Conservation (phyloP, 805 yeast species). For the Phaffomyces opuntiae region DNA sequence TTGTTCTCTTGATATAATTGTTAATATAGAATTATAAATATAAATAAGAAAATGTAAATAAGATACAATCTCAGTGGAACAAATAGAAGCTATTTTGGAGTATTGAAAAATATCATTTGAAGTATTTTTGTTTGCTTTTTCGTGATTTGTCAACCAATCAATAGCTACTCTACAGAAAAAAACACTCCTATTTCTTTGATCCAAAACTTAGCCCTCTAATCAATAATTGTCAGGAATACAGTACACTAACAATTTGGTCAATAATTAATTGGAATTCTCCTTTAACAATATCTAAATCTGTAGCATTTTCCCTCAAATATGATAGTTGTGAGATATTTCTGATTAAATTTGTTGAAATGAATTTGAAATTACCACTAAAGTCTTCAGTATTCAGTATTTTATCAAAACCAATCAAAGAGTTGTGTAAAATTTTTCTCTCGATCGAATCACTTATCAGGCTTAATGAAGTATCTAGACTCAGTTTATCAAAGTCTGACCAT, state of each 20-base stretch:
- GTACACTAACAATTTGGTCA: too few relatives aligned
- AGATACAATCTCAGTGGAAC: too few relatives aligned
- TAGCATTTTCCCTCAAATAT: slow-evolving; percentile 9
- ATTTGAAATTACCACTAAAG: slow-evolving; percentile 19
- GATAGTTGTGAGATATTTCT: slow-evolving; percentile 10
- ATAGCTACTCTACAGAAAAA: too few relatives aligned
- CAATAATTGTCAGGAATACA: too few relatives aligned
- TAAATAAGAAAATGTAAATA: too few relatives aligned
- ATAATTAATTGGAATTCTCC: slow-evolving; percentile 14
- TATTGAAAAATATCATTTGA: too few relatives aligned
- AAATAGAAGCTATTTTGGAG: too few relatives aligned
- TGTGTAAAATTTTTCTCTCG: slow-evolving; percentile 47
- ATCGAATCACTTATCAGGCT: slow-evolving; percentile 38
- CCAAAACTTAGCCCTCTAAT: too few relatives aligned
- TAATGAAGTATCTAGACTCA: slow-evolving; percentile 34
- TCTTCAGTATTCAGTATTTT: slow-evolving; percentile 28
- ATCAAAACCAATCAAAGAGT: slow-evolving; percentile 51
- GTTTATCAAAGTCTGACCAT: slow-evolving; percentile 45
- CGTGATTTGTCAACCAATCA: too few relatives aligned
- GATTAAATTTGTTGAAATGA: slow-evolving; percentile 11
- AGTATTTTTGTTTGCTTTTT: too few relatives aligned
- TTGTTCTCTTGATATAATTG: slow-evolving; percentile 27
- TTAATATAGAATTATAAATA: too few relatives aligned
- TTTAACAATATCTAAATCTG: slow-evolving; percentile 9
- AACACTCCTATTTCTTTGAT: too few relatives aligned